Conservation (phyloP, 2,329 filamentous ascomycete species). For the Pseudogymnoascus sp. region DNA sequence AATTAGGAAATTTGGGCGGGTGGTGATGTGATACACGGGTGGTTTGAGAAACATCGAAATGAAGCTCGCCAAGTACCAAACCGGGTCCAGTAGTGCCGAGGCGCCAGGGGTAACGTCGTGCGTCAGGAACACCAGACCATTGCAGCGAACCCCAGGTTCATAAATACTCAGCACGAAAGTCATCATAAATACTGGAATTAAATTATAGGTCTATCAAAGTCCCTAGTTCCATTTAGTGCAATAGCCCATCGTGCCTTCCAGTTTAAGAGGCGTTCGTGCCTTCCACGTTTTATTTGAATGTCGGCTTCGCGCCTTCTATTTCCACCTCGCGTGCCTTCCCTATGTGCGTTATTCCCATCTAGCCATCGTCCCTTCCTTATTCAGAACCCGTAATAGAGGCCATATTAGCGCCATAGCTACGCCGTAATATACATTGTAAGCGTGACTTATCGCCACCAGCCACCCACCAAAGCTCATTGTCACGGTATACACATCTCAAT, state of each 20-base stretch:
- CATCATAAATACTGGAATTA: neutral
- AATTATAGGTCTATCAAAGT: neutral
- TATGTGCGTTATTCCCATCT: neutral
- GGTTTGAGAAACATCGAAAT: neutral
- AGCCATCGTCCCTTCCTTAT: neutral
- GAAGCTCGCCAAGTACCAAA: constrained; percentile 1
- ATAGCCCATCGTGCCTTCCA: neutral
- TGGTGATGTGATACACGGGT: constrained; percentile 8
- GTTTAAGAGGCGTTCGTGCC: neutral
- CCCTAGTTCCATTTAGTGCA: neutral
- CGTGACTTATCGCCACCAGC: neutral
- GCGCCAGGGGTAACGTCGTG: neutral
- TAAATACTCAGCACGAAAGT: neutral
- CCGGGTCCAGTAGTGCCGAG: neutral
- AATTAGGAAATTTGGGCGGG: neutral
- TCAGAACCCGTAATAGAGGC: neutral
- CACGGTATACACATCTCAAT: constrained; percentile 68
- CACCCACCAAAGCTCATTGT: neutral
- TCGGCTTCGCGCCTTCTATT: neutral
- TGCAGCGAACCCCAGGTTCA: neutral
- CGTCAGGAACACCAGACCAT: neutral
- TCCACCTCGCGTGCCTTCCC: neutral
- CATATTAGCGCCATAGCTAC: neutral
- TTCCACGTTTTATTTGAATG: neutral
- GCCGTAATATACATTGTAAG: neutral